Evolutionary conservation across 768 basidiomycete genomes (phyloP).

Genomic region (Psilocybe cubensis): DNA sequence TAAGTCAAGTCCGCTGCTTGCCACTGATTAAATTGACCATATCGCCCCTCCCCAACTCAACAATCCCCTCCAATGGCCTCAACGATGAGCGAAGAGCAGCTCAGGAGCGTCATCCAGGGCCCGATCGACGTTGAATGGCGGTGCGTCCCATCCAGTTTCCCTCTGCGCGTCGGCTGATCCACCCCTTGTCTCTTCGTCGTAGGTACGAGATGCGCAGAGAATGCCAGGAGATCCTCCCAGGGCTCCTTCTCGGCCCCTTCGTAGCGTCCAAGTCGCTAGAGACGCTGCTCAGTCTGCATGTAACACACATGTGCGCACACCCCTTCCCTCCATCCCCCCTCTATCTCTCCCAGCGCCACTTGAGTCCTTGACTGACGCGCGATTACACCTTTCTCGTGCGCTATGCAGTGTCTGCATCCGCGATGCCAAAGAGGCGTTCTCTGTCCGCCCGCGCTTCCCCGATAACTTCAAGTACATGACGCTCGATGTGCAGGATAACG

Average conservation of each 20-base stretch:
- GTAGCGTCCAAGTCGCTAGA: slow-evolving; percentile 85
- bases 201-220: slow-evolving; percentile 97
- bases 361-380: too few species aligned
- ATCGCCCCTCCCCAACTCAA: neutral
- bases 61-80: slow-evolving; percentile 8
- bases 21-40: too few species aligned
- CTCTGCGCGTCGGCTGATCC: neutral
- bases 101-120: slow-evolving; percentile 72
- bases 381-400: too few species aligned
- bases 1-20: too few species aligned
- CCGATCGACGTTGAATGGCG: slow-evolving; percentile 86
- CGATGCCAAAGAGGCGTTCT: slow-evolving; percentile 88
- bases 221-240: slow-evolving; percentile 88
- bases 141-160: slow-evolving; percentile 38
- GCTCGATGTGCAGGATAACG: slow-evolving; percentile 88
- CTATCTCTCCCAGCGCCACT: too few species aligned
- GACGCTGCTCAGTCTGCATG: slow-evolving; percentile 60
- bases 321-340: slow-evolving; percentile 12
- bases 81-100: slow-evolving; percentile 40
- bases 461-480: slow-evolving; percentile 78
- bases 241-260: slow-evolving; percentile 84
- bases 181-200: slow-evolving; percentile 1
- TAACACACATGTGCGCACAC: slow-evolving; percentile 78
- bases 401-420: slow-evolving; percentile 79
- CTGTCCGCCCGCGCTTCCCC: slow-evolving; percentile 84